Conservation (phyloP, 2,329 filamentous ascomycete genomes). For the Aspergillus hortae region DNA sequence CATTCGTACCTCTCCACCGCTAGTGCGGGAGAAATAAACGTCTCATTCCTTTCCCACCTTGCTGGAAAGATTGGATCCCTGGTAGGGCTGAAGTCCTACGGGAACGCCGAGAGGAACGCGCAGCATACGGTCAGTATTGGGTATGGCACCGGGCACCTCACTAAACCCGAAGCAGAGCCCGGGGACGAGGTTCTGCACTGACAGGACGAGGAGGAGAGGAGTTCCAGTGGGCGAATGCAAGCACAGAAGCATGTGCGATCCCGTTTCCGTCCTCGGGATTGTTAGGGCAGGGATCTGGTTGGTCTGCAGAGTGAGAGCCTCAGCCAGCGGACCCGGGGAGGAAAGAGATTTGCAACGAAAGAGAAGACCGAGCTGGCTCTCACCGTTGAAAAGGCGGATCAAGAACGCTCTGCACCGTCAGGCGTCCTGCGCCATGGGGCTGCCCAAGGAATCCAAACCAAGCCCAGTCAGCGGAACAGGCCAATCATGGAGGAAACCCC, state of each 20-base stretch:
- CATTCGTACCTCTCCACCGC: neutral
- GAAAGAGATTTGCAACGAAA: neutral
- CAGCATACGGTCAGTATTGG: neutral
- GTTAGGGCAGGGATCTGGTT: neutral
- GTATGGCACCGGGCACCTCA: neutral
- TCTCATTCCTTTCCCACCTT: neutral
- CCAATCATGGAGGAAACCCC: neutral
- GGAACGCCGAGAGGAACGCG: constrained; percentile 1
- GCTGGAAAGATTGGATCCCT: neutral
- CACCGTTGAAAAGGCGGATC: neutral
- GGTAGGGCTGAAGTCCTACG: constrained; percentile 14
- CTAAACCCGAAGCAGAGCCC: neutral
- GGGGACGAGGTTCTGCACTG: neutral
- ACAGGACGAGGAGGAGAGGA: neutral
- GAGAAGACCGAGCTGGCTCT: neutral
- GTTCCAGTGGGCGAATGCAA: no score
- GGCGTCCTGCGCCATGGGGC: neutral
- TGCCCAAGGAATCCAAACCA: neutral
- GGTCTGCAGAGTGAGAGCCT: neutral
- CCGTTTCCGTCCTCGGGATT: no score
- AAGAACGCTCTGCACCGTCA: neutral
- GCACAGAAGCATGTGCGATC: no score
- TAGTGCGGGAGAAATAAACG: neutral
- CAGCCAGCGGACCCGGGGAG: neutral
- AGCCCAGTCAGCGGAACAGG: neutral